Evolutionary conservation across 1,284 basidiomycete species (phyloP), one percentile per base, ranked within the genome.

Genomic region (Naganishia sp.): DNA sequence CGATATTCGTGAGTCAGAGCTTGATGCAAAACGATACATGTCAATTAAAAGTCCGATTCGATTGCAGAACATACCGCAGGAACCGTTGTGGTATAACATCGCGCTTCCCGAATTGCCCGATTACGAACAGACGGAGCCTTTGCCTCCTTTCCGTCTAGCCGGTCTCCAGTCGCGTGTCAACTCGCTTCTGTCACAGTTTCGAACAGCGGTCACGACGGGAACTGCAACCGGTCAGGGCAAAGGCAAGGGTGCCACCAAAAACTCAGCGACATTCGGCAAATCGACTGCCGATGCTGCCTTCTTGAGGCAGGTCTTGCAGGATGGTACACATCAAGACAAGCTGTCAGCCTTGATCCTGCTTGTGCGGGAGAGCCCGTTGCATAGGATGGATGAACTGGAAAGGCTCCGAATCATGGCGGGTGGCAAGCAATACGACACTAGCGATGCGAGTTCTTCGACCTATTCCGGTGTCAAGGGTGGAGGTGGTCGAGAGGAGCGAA

Each of bases 321-420:
- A 87, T 55, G 94, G 94, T 71, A 99, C 96, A 1, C 86, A 97
- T 23, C 92, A 92, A 28, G 96, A 99, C 78, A 85, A 92, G 69
- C 87, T 99, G 1, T 93, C 92, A 66, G 96, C 96, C 0, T 83
- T 99, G 60, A 93, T 94, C 6, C 82, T 99, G 36, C 84, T 98
- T 56, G 89, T 94, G 18, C 92, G 96, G 76, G 90, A 89, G 67
- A 92, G 90, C 60, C 95, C 96, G 0, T 72, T 96, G 45, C 94
- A 98, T 76, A 95, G 95, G 71, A 85, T 87, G 25, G 87, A 88
- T 69, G 89, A 92, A 5, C 80, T 97, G 50, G 89, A 92, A 69
- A 86, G 83, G 10, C 79, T 97, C 69, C 86, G 86, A 71, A 79
- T 77, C 1, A 90, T 96, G 89, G 87, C 89, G 0, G 88, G 90